Evolutionary conservation across 495 filamentous ascomycete genomes (phyloP), one percentile per base, ranked within the genome.

Genomic region (Bombardia bombarda): DNA sequence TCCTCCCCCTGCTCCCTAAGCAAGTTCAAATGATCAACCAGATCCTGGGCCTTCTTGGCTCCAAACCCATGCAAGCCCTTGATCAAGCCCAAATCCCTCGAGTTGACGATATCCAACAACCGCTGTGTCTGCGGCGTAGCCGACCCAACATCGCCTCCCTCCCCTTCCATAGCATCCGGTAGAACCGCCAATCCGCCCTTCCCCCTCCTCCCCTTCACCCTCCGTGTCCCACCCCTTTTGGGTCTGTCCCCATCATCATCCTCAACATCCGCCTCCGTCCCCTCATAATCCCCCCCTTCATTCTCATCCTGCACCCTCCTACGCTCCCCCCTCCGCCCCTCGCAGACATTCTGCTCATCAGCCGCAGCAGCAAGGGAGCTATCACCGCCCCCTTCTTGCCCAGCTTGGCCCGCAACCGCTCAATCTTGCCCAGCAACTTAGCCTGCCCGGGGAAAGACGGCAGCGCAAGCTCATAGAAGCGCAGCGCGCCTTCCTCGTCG

Each of bases 361-460:
- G 38, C 44, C n/a, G 28, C 43, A 23, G 19, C 52, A 17, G 61
- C 54, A n/a, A n/a, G n/a, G n/a, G n/a, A n/a, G n/a, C n/a, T n/a
- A n/a, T n/a, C n/a, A n/a, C n/a, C n/a, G n/a, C n/a, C n/a, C n/a
- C n/a, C n/a, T n/a, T n/a, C n/a, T n/a, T n/a, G n/a, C n/a, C 71
- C 2, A 87, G 61, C 30, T 78, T 80, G 7, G 78, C 70, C 50
- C 79, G 73, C 40, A 96, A 53, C 41, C 65, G 72, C 18, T 78
- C 66, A 49, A 98, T 95, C 69, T 92, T 96, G 32, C 65, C 62
- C 17, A 74, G 62, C 12, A 98, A 73, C 58, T 92, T 96, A 34
- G 78, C 69, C 55, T 96, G 92, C 2, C 82, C 78, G 0, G 90
- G 92, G 54, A 98, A 98, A 58, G 79, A 89, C 0, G 84, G 81